Evolutionary conservation across 768 basidiomycete species (phyloP).

Genomic region (Boletus patriciae): DNA sequence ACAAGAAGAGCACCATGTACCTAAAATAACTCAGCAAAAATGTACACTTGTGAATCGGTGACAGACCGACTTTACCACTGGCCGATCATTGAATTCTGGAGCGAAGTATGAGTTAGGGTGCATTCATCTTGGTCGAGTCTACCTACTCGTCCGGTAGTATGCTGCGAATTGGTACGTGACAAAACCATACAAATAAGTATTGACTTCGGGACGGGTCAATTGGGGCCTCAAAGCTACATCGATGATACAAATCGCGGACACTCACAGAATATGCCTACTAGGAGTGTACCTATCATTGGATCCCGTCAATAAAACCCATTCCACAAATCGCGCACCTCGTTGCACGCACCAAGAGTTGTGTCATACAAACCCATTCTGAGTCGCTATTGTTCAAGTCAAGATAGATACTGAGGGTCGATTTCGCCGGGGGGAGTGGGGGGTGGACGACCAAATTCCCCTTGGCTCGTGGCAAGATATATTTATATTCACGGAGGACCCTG

Average conservation of each 20-base stretch:
- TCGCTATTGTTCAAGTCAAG: too few species aligned
- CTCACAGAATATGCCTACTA: constrained; percentile 25
- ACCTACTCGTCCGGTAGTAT: constrained; percentile 33
- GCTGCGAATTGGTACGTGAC: constrained; percentile 43
- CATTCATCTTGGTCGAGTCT: not conserved
- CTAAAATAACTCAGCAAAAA: not conserved
- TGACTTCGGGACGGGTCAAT: constrained; percentile 10
- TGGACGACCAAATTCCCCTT: too few species aligned
- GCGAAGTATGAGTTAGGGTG: too few species aligned
- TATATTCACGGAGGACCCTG: too few species aligned
- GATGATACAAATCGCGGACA: not conserved
- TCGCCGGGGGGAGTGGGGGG: too few species aligned
- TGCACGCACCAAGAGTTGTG: constrained; percentile 7
- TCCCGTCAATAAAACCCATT: not conserved
- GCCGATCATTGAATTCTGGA: constrained; percentile 19
- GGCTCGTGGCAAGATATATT: too few species aligned
- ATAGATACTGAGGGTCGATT: too few species aligned
- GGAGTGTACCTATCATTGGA: constrained; percentile 14
- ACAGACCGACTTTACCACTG: constrained; percentile 3
- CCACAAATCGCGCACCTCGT: too few species aligned
- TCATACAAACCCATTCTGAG: constrained; percentile 4
- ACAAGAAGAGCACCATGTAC: constrained; percentile 18
- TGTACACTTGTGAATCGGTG: too few species aligned
- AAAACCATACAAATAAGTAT: constrained; percentile 40
- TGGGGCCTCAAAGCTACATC: too few species aligned